Percentiles rank a stretch among this genome's conserved stretches.
phyloP scores from a whole-genome alignment of 1,139 yeast species.

The Suhomyces wounanorum region DNA sequence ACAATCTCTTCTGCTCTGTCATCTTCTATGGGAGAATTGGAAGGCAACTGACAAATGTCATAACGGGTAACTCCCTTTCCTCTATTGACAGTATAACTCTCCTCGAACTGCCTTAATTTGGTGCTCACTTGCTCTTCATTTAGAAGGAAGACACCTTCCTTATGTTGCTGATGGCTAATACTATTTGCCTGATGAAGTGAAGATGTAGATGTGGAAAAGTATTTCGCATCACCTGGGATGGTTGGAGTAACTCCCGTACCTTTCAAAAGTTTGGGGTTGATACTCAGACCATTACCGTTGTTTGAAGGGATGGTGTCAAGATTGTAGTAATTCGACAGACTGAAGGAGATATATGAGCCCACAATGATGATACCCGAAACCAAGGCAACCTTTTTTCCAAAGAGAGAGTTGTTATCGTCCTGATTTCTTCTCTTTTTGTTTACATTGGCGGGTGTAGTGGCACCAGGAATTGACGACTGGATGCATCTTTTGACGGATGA shows the following conservation, averaged over 20 bases:
- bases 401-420: slow-evolving; percentile 7
- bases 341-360: slow-evolving; percentile 46
- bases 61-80: slow-evolving; percentile 92
- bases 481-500: slow-evolving; percentile 8
- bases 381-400: slow-evolving; percentile 41
- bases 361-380: slow-evolving; percentile 49
- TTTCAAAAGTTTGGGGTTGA: slow-evolving; percentile 13
- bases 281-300: slow-evolving; percentile 8
- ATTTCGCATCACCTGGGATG: slow-evolving; percentile 28
- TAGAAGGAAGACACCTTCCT: slow-evolving; percentile 49
- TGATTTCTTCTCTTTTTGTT: slow-evolving; percentile 1
- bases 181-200: slow-evolving; percentile 43
- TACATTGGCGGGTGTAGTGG: slow-evolving; percentile 5
- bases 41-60: slow-evolving; percentile 86
- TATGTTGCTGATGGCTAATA: slow-evolving; percentile 46
- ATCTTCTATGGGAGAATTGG: slow-evolving; percentile 94
- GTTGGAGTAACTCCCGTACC: slow-evolving; percentile 13
- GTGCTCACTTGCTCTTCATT: slow-evolving; percentile 75
- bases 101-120: slow-evolving; percentile 72
- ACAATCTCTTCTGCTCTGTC: slow-evolving; percentile 86
- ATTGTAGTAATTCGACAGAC: slow-evolving; percentile 44
- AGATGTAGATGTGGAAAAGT: slow-evolving; percentile 48
- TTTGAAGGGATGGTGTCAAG: slow-evolving; percentile 42
- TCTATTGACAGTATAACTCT: slow-evolving; percentile 75
- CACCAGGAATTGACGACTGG: slow-evolving; percentile 2